Conservation (phyloP, 257 asterid species). For the Prunella vulgaris region DNA sequence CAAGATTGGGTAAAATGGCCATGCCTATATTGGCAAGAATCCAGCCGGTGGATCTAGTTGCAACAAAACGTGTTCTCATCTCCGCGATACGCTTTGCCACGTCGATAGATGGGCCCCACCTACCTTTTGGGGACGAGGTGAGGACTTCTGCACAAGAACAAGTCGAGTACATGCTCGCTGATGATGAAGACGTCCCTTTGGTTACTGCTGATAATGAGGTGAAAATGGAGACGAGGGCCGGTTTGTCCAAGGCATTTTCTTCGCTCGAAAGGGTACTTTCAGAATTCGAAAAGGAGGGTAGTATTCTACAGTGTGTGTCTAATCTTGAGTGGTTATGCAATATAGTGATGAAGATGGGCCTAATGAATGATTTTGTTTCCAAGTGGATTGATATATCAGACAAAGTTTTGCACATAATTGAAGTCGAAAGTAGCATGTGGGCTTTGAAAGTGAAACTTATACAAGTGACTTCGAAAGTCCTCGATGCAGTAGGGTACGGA, state of each 20-base stretch:
- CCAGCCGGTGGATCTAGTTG: slow-evolving; percentile 37
- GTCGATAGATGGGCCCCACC: slow-evolving; percentile 33
- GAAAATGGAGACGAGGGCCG: slow-evolving; percentile 41
- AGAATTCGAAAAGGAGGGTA: slow-evolving; percentile 36
- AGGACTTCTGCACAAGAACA: slow-evolving; percentile 77
- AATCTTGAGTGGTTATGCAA: slow-evolving; percentile 79
- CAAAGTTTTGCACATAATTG: slow-evolving; percentile 26
- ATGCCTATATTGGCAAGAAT: slow-evolving; percentile 48
- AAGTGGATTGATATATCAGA: slow-evolving; percentile 55
- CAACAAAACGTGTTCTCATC: slow-evolving; percentile 54
- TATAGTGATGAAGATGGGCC: slow-evolving; percentile 53
- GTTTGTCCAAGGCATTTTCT: slow-evolving; percentile 47
- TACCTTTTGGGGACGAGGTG: slow-evolving; percentile 59
- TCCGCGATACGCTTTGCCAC: slow-evolving; percentile 74
- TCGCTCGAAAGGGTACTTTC: slow-evolving; percentile 42
- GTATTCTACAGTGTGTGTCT: slow-evolving; percentile 30
- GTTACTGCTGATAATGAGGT: slow-evolving; percentile 54
- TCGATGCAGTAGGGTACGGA: slow-evolving; percentile 79
- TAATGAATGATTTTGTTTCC: slow-evolving; percentile 57
- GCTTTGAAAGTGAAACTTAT: slow-evolving; percentile 50
- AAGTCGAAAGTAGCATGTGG: slow-evolving; percentile 45
- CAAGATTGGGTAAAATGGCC: slow-evolving; percentile 37
- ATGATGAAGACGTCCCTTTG: slow-evolving; percentile 48
- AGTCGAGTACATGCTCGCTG: slow-evolving; percentile 74
- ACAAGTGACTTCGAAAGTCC: slow-evolving; percentile 62